These are phyloP conservation scores for Ambrosia artemisiifolia DNA, from an alignment of 129 eudicot species.

Conservation along the genomic window DNA sequence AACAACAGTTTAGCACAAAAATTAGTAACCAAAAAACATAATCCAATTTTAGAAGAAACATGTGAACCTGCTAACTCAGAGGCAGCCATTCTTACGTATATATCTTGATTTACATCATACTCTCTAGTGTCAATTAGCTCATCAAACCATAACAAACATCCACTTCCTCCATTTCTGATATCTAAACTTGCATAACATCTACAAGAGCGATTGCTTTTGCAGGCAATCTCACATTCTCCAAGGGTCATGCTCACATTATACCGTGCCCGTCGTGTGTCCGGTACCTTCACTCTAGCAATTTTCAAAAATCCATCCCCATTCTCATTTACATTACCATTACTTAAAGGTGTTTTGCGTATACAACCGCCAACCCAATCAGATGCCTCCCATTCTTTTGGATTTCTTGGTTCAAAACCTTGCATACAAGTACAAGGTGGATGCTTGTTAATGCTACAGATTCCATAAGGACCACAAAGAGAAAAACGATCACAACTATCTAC, in stretches of 20 bases:
- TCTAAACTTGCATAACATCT: conserved; percentile 28
- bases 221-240: no score
- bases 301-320: conserved; percentile 25
- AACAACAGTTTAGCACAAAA: neutral
- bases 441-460: no score
- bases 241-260: no score
- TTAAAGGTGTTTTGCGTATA: neutral
- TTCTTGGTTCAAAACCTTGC: no score
- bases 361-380: conserved; percentile 4
- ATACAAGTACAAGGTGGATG: no score
- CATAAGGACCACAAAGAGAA: conserved; percentile 17
- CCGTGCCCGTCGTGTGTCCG: neutral
- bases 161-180: conserved; percentile 21
- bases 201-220: no score
- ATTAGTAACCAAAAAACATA: neutral
- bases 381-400: no score
- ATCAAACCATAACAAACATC: neutral
- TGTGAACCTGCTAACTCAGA: conserved; percentile 19
- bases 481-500: conserved; percentile 11
- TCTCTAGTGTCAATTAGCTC: conserved; percentile 20
- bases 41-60: neutral
- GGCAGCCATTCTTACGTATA: conserved; percentile 22
- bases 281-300: conserved; percentile 15
- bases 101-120: conserved; percentile 5
- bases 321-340: neutral